Base-by-base conservation (phyloP, 768 basidiomycete species). In the Pholiota molesta region DNA sequence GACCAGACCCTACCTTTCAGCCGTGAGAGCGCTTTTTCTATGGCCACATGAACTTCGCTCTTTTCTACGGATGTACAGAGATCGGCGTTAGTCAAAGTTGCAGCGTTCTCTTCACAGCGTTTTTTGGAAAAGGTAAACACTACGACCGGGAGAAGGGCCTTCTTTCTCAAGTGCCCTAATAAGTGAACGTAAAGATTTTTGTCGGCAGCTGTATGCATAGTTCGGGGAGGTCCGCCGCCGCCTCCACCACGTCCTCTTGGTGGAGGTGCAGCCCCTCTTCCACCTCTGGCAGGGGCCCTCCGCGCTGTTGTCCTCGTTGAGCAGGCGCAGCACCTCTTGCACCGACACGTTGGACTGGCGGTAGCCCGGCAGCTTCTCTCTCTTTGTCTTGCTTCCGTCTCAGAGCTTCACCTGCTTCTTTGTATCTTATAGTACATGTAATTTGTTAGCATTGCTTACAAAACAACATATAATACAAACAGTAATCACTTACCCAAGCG, bases 51-150 rank as follows among this genome's bases (percentile, higher is more conserved):
- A 10, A 99, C 91, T 76, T 98, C 95, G 68, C 96, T 98, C 82
- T 95, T 98, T 78, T 99, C 97, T 52, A 88, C 87, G 1, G 94
- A 86, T 7, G 86, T 87, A 69, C 91, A 95, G 37, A 99, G 78
- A 75, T 99, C 95, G 33, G 87, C 81, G 73, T 96, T 95, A 1
- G 88, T 91, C 59, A 99, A 76, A 2, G 93, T 97, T 9, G 81
- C 83, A 4, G 97, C 97, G 71, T 99, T 94, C 76, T 99, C 97
- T 76, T 99, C 97, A 71, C 97, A 99, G 58, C 86, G 82, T 74
- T 95, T 96, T 81, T 99, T 99, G 29, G 95, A 97, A 66, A 99
- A 90, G 0, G 97, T 96, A 77, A 99, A 99, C 29, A 97, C 86
- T 33, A 99, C 97, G 14, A 96, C 95, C 1, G 97, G 97, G 8